These are phyloP conservation scores for Plasmopara muralis DNA, from an alignment of 352 stramenopile species.

Conservation along the genomic window DNA sequence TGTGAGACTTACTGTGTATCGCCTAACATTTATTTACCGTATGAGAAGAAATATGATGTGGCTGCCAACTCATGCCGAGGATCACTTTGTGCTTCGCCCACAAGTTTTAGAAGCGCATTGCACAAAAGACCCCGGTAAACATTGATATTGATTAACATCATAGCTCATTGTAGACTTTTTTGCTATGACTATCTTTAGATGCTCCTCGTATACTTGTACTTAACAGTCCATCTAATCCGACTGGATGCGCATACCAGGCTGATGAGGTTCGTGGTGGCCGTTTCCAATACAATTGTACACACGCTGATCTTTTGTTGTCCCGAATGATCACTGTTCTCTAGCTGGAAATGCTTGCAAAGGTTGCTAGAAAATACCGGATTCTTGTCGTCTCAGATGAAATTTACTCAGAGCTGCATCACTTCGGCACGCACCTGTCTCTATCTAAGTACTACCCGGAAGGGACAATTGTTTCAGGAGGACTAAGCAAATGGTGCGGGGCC, in stretches of 20 bases:
- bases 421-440: slow-evolving; percentile 67
- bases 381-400: slow-evolving; percentile 88
- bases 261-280: slow-evolving; percentile 42
- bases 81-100: slow-evolving; percentile 74
- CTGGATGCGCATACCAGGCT: slow-evolving; percentile 72
- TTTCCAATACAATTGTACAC: background rate
- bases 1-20: background rate
- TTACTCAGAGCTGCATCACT: slow-evolving; percentile 81
- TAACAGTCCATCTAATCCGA: slow-evolving; percentile 84
- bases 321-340: slow-evolving; percentile 8
- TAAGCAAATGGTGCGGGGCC: slow-evolving; percentile 86
- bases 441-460: slow-evolving; percentile 83
- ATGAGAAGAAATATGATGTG: slow-evolving; percentile 78
- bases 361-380: slow-evolving; percentile 80
- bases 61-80: slow-evolving; percentile 69
- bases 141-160: background rate
- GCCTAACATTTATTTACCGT: slow-evolving; percentile 2
- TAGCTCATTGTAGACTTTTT: background rate
- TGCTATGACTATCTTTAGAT: slow-evolving; percentile 26
- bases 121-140: slow-evolving; percentile 63
- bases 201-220: slow-evolving; percentile 80
- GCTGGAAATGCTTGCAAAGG: slow-evolving; percentile 55
- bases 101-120: slow-evolving; percentile 80
- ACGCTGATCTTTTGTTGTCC: slow-evolving; percentile 2
- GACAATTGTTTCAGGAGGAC: slow-evolving; percentile 79